Percentiles rank a stretch among this genome's conserved stretches.
Evolutionary conservation across 495 filamentous ascomycete genomes (phyloP).

Genomic region (Trichoderma gamsii): DNA sequence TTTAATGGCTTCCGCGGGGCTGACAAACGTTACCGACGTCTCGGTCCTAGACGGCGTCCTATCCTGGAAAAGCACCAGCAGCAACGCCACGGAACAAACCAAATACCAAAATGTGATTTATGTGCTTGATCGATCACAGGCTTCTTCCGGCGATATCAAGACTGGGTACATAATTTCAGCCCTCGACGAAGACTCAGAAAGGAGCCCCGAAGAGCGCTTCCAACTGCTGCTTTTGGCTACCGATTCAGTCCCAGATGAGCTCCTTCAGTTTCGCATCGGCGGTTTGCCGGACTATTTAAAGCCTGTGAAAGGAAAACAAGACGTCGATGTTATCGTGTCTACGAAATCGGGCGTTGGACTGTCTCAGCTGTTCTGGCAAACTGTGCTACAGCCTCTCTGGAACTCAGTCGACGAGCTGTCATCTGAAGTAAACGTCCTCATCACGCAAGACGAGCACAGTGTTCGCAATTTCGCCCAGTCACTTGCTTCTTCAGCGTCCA

Average conservation of each 20-base stretch:
- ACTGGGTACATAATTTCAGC: constrained; percentile 31
- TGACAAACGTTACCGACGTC: not conserved
- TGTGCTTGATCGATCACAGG: constrained; percentile 20
- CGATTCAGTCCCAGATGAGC: constrained; percentile 27
- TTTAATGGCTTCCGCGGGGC: not conserved
- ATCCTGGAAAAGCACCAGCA: constrained; percentile 9
- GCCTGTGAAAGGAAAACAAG: constrained; percentile 20
- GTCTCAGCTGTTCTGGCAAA: constrained; percentile 50
- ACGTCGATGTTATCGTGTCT: constrained; percentile 65
- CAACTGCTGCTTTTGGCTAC: constrained; percentile 23
- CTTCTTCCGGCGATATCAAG: not conserved
- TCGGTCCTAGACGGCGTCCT: constrained; percentile 18
- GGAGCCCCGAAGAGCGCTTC: constrained; percentile 23
- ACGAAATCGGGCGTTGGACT: constrained; percentile 62
- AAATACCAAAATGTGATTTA: constrained; percentile 34
- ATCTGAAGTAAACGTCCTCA: constrained; percentile 35
- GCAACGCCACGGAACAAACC: constrained; percentile 1
- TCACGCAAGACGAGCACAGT: constrained; percentile 54
- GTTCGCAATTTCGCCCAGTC: constrained; percentile 54
- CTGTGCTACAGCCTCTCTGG: constrained; percentile 55
- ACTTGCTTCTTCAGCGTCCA: constrained; percentile 37
- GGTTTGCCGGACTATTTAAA: constrained; percentile 32
- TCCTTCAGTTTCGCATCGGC: constrained; percentile 26
- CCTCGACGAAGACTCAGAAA: constrained; percentile 26
- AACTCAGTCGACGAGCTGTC: constrained; percentile 32